phyloP scores from a whole-genome alignment of 164 flowering plant species.

The Euptelea pleiosperma region DNA sequence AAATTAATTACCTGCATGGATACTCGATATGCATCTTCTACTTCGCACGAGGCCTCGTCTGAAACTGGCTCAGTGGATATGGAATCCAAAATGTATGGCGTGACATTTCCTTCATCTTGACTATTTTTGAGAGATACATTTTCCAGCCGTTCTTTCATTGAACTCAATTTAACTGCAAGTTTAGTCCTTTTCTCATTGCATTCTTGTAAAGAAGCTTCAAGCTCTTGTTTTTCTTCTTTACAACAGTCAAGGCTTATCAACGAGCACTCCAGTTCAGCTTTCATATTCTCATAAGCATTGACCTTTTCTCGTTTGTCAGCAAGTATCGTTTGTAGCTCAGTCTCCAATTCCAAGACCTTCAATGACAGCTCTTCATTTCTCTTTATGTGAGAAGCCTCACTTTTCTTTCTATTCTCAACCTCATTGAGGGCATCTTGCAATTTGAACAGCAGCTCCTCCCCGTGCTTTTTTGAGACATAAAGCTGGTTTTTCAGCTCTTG shows the following conservation, averaged over 20 bases:
- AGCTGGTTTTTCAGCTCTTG: slow-evolving; percentile 82
- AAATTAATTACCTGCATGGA: slow-evolving; percentile 15
- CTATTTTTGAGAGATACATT: slow-evolving; percentile 16
- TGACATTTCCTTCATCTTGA: slow-evolving; percentile 17
- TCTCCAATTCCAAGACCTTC: slow-evolving; percentile 63
- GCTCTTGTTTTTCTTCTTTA: slow-evolving; percentile 81
- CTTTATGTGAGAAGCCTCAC: slow-evolving; percentile 65
- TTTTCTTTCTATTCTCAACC: slow-evolving; percentile 70
- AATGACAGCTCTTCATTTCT: slow-evolving; percentile 65
- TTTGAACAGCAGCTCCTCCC: slow-evolving; percentile 85
- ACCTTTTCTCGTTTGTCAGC: slow-evolving; percentile 66
- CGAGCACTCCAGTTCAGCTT: slow-evolving; percentile 88
- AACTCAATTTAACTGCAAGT: slow-evolving; percentile 39
- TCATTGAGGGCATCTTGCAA: slow-evolving; percentile 85
- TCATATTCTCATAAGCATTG: slow-evolving; percentile 59
- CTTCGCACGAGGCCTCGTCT: slow-evolving; percentile 1
- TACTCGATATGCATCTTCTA: slow-evolving; percentile 14
- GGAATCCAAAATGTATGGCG: slow-evolving; percentile 7
- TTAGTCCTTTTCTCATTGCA: slow-evolving; percentile 49
- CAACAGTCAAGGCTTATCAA: slow-evolving; percentile 84
- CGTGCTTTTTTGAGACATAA: slow-evolving; percentile 71
- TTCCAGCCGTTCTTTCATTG: slow-evolving; percentile 37
- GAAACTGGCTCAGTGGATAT: slow-evolving; percentile 12
- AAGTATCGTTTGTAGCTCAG: slow-evolving; percentile 48
- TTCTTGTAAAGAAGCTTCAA: slow-evolving; percentile 62